phyloP scores from a whole-genome alignment of 805 yeast species.

The Saccharomycopsis sp. region DNA sequence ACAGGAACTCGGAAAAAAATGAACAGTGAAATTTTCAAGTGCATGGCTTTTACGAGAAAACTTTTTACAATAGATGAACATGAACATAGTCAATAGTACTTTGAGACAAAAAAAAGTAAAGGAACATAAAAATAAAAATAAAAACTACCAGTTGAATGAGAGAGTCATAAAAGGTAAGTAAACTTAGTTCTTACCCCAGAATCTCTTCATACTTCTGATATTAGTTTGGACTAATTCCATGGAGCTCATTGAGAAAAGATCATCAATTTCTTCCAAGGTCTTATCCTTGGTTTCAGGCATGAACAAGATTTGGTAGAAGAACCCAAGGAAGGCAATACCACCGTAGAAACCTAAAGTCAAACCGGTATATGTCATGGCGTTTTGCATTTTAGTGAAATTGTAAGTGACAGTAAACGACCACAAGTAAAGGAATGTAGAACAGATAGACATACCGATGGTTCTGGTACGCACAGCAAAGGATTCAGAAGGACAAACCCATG shows the following conservation, averaged over 20 bases:
- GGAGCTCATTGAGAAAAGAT: constrained; percentile 47
- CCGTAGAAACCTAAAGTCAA: constrained; percentile 62
- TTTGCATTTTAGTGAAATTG: constrained; percentile 52
- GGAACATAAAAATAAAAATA: neutral
- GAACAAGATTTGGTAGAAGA: constrained; percentile 46
- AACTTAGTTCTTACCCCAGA: neutral
- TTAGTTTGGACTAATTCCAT: constrained; percentile 29
- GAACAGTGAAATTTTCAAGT: too few species aligned
- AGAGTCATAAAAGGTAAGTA: neutral
- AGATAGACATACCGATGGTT: constrained; percentile 59
- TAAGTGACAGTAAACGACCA: constrained; percentile 62
- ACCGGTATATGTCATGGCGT: constrained; percentile 55
- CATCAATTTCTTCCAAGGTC: constrained; percentile 68
- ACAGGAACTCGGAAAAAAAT: too few species aligned
- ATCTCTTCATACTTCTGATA: constrained; percentile 4
- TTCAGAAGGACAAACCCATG: constrained; percentile 67
- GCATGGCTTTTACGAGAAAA: too few species aligned
- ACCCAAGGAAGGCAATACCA: constrained; percentile 55
- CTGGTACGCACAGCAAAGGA: constrained; percentile 53
- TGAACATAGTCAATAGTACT: too few species aligned
- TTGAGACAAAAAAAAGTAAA: neutral
- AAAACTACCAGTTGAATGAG: neutral
- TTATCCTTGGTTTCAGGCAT: constrained; percentile 70
- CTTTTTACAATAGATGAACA: too few species aligned
- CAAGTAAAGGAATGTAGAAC: constrained; percentile 48